Evolutionary conservation across 164 flowering plant genomes (phyloP).

Genomic region (Annona cherimola): DNA sequence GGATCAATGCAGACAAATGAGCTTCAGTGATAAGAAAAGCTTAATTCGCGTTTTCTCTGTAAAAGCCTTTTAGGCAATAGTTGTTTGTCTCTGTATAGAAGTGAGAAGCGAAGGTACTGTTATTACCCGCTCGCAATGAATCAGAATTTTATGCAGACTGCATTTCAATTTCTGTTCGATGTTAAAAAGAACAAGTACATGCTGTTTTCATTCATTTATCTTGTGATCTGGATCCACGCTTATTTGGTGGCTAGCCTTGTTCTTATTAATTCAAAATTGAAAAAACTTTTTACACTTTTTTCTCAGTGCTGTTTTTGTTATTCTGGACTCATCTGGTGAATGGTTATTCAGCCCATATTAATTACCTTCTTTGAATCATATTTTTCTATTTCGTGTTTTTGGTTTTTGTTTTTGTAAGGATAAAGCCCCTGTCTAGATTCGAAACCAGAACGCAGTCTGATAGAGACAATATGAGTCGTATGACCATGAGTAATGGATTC

Average conservation of each 20-base stretch:
- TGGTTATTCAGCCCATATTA: too few species aligned
- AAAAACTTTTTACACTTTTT: too few species aligned
- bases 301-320: too few species aligned
- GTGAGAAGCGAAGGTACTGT: not conserved
- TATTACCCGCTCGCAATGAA: not conserved
- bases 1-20: conserved; percentile 56
- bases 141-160: conserved; percentile 1
- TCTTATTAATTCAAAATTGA: too few species aligned
- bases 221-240: not conserved
- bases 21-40: not conserved
- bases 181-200: not conserved
- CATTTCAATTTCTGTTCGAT: not conserved
- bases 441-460: too few species aligned
- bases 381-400: too few species aligned
- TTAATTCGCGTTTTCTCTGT: not conserved
- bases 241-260: not conserved
- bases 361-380: too few species aligned
- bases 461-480: too few species aligned
- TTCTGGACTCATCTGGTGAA: too few species aligned
- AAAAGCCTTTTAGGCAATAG: not conserved
- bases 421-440: too few species aligned
- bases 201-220: not conserved
- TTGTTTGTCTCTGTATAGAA: not conserved
- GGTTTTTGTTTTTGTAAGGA: too few species aligned
- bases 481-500: too few species aligned